These are phyloP conservation scores for Eudorina sp. DNA, from an alignment of 139 green algal species.

Conservation along the genomic window DNA sequence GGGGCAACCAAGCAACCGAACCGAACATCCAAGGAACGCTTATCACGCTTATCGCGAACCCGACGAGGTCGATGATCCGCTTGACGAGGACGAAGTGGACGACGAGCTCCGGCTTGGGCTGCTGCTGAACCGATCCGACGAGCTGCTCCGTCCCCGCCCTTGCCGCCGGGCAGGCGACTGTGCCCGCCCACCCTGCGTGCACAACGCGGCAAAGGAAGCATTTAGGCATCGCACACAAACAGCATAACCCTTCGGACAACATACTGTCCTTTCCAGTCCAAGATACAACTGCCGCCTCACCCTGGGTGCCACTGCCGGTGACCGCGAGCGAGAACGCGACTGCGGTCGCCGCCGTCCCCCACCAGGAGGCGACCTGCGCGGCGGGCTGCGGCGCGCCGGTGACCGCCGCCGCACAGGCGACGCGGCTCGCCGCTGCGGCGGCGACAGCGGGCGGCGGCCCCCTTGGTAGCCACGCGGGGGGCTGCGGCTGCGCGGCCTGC, in stretches of 20 bases:
- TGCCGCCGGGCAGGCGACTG: conserved; percentile 18
- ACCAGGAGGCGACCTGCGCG: conserved; percentile 15
- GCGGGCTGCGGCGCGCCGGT: conserved; percentile 26
- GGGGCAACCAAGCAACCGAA: neutral
- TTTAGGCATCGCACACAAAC: neutral
- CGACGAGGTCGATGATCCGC: conserved; percentile 24
- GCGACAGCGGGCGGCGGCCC: neutral
- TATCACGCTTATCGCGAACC: conserved; percentile 11
- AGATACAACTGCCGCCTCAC: neutral
- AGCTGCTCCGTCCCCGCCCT: conserved; percentile 46
- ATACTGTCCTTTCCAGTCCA: neutral
- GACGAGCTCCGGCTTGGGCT: conserved; percentile 14
- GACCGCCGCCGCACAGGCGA: conserved; percentile 22
- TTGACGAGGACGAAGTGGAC: conserved; percentile 12
- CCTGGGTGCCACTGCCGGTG: neutral
- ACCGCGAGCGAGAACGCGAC: conserved; percentile 35
- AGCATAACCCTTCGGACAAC: neutral
- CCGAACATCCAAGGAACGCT: too few relatives aligned
- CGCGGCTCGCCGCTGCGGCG: neutral
- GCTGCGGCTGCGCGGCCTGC: conserved; percentile 51
- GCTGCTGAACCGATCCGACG: neutral
- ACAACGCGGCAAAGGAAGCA: neutral
- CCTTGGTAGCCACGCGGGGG: neutral
- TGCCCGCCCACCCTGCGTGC: conserved; percentile 9
- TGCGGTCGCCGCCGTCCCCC: neutral